Evolutionary conservation across 1,284 basidiomycete genomes (phyloP).

Genomic region (Leccinum fallax): DNA sequence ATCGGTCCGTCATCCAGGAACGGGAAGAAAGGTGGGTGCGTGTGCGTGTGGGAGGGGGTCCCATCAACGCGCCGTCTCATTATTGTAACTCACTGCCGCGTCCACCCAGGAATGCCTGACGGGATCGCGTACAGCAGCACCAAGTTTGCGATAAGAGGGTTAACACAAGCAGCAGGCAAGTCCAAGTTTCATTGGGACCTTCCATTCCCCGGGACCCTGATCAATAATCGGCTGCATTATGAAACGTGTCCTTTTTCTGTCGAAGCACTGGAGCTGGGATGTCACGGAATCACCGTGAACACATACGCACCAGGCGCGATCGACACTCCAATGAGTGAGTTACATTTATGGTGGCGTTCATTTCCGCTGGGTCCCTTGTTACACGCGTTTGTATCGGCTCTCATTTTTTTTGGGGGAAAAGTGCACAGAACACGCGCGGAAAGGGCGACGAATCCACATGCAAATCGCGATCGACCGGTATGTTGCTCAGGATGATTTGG

Average conservation of each 20-base stretch:
- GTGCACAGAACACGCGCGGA: slow-evolving; percentile 4
- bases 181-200: background rate
- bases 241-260: background rate
- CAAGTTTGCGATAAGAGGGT: slow-evolving; percentile 29
- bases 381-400: background rate
- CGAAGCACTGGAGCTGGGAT: slow-evolving; percentile 33
- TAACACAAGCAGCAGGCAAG: slow-evolving; percentile 14
- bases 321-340: slow-evolving; percentile 13
- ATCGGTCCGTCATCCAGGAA: slow-evolving; percentile 32
- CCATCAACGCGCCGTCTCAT: background rate
- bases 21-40: slow-evolving; percentile 23
- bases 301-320: slow-evolving; percentile 14
- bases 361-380: background rate
- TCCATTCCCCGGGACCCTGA: background rate
- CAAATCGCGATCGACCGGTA: slow-evolving; percentile 3
- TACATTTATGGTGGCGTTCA: background rate
- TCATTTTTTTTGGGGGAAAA: background rate
- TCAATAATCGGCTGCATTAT: background rate
- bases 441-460: slow-evolving; percentile 5
- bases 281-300: slow-evolving; percentile 16
- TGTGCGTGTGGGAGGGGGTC: background rate
- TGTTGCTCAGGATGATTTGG: background rate
- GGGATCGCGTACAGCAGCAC: slow-evolving; percentile 19
- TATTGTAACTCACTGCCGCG: background rate
- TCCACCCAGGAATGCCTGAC: slow-evolving; percentile 4